Evolutionary conservation across 108 stramenopile genomes (phyloP).

Genomic region (Cyclotella atomus): DNA sequence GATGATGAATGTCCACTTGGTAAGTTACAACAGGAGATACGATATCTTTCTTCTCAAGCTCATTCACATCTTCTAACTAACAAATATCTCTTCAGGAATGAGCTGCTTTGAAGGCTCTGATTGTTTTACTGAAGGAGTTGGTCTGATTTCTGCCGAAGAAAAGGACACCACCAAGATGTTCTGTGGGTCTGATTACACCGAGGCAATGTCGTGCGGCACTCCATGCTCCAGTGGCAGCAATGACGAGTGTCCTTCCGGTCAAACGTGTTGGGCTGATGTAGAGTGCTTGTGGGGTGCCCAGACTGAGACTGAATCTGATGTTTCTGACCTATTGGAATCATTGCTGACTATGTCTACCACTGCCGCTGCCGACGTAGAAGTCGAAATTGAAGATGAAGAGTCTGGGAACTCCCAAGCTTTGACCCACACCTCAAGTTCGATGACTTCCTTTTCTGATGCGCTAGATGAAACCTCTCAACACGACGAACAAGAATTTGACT

Average conservation of each 20-base stretch:
- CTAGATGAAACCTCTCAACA: neutral
- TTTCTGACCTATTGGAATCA: neutral
- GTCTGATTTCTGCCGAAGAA: conserved; percentile 1
- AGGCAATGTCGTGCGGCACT: conserved; percentile 15
- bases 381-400: neutral
- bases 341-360: neutral
- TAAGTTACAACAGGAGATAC: too few species aligned
- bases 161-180: conserved; percentile 38
- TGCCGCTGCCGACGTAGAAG: neutral
- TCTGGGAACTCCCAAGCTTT: neutral
- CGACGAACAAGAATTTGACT: neutral
- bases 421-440: neutral
- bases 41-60: too few species aligned
- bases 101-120: conserved; percentile 37
- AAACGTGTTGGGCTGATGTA: conserved; percentile 36
- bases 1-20: conserved; percentile 28
- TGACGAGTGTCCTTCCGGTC: conserved; percentile 24
- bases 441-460: neutral
- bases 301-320: conserved; percentile 3
- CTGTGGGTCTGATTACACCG: conserved; percentile 23
- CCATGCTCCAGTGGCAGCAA: conserved; percentile 29
- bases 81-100: too few species aligned
- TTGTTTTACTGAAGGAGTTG: conserved; percentile 19
- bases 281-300: conserved; percentile 24
- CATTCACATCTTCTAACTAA: too few species aligned